Percentiles rank a stretch among this genome's conserved stretches.
Evolutionary conservation across 2,329 filamentous ascomycete genomes (phyloP).

Genomic region (Emergomyces pasteurianus): DNA sequence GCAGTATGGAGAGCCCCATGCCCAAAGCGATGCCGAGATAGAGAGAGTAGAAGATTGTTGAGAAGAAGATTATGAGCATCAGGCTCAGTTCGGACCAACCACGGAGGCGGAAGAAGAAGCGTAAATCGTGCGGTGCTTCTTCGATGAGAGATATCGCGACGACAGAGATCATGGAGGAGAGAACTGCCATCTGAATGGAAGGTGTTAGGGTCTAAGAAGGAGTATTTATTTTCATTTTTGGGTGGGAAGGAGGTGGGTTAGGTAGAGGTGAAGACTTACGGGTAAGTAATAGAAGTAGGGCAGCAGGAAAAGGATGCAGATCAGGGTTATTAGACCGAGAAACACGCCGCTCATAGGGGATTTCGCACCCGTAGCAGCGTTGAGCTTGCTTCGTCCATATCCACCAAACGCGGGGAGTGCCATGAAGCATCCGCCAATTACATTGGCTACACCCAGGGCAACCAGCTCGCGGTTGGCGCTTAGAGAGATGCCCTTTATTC

Average conservation of each 20-base stretch:
- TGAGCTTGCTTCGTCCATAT: constrained; percentile 92
- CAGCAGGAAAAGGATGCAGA: constrained; percentile 69
- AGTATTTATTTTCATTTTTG: background rate
- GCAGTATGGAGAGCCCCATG: constrained; percentile 78
- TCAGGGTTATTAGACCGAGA: constrained; percentile 66
- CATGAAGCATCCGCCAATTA: constrained; percentile 87
- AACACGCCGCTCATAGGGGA: constrained; percentile 91
- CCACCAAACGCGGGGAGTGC: constrained; percentile 88
- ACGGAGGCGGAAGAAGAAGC: constrained; percentile 74
- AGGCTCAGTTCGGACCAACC: constrained; percentile 77
- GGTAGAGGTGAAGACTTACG: constrained; percentile 41
- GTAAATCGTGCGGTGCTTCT: constrained; percentile 84
- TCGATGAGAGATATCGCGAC: constrained; percentile 92
- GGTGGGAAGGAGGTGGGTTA: background rate
- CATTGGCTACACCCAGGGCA: constrained; percentile 77
- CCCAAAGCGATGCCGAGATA: constrained; percentile 88
- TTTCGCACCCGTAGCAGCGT: constrained; percentile 78
- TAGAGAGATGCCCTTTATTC: constrained; percentile 66
- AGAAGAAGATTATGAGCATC: constrained; percentile 80
- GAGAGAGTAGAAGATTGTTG: constrained; percentile 91
- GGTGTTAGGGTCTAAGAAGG: background rate
- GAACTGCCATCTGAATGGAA: constrained; percentile 65
- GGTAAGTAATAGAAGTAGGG: constrained; percentile 93
- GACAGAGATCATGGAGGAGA: constrained; percentile 88
- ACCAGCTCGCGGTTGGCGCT: constrained; percentile 91